These are phyloP conservation scores for Elongisporangium senticosum DNA, from an alignment of 352 stramenopile species.

Conservation along the genomic window DNA sequence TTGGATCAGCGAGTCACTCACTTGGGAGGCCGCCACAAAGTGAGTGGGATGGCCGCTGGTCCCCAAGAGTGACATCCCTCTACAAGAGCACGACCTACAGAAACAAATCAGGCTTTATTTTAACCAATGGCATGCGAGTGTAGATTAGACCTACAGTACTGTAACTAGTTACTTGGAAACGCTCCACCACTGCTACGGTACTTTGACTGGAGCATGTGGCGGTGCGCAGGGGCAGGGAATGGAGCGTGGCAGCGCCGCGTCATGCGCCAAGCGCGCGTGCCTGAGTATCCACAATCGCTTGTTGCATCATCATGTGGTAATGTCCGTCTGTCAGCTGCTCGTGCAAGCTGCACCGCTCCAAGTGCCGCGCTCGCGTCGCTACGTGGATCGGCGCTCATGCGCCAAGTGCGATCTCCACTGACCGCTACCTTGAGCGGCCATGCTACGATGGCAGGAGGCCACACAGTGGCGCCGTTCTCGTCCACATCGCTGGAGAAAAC, in stretches of 20 bases:
- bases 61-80: constrained; percentile 34
- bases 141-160: neutral
- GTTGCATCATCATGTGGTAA: neutral
- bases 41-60: neutral
- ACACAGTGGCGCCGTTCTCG: constrained; percentile 1
- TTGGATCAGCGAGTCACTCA: neutral
- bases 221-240: constrained; percentile 18
- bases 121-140: neutral
- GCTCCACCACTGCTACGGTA: neutral
- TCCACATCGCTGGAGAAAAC: constrained; percentile 32
- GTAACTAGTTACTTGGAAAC: no score
- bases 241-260: constrained; percentile 18
- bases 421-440: neutral
- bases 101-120: neutral
- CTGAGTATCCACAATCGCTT: constrained; percentile 1
- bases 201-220: constrained; percentile 17
- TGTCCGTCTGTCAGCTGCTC: neutral
- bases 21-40: neutral
- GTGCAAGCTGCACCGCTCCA: neutral
- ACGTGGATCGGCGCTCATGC: constrained; percentile 2
- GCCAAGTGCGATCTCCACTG: neutral
- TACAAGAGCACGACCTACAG: constrained; percentile 14
- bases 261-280: constrained; percentile 7
- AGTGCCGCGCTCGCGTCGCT: neutral
- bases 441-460: neutral